Base-by-base conservation (phyloP, 208 protist genomes). In the Herpetomonas tarakana region DNA sequence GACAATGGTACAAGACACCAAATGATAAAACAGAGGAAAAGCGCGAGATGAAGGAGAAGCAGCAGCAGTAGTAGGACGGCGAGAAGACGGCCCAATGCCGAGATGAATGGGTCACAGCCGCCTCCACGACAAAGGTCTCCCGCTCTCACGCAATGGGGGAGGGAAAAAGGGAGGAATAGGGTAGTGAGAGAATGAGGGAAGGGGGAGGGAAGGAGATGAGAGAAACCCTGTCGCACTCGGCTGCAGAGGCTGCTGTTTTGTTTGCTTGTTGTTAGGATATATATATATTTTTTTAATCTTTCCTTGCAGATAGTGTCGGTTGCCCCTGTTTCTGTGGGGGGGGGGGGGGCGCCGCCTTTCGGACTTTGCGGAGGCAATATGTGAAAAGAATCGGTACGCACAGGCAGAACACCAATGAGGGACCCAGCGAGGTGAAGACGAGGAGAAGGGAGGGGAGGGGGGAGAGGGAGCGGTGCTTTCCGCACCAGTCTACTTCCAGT, bases 391-490 rank as follows among this genome's bases (percentile, higher is more conserved):
- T 2, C 12, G 41, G 19, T 12, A 53, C 19, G 6, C 11, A 44
- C 35, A 44, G 7, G 18, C n/a, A 25, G 18, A 9, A 58, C 21
- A 25, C 16, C 22, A 39, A 16, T 25, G 22, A 59, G 4, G 9
- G 14, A 38, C 29, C 18, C 26, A 64, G 21, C 1, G 12, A 39
- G 30, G 27, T 24, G 60, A 67, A 63, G 25, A 38, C 31, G 29
- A 63, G 38, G 16, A 52, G 21, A 25, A 58, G 24, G 46, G 56
- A 62, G 25, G 46, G 41, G 51, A 62, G 56, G 45, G 57, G 59
- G 44, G 38, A 50, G 16, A 46, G 44, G 19, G 25, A 30, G 30
- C 28, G 11, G 16, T 26, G 45, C 7, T 30, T n/a, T n/a, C n/a
- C n/a, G n/a, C n/a, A n/a, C n/a, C n/a, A n/a, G n/a, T n/a, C n/a